phyloP scores from a whole-genome alignment of 495 filamentous ascomycete species.

The Penicilliopsis zonata region DNA sequence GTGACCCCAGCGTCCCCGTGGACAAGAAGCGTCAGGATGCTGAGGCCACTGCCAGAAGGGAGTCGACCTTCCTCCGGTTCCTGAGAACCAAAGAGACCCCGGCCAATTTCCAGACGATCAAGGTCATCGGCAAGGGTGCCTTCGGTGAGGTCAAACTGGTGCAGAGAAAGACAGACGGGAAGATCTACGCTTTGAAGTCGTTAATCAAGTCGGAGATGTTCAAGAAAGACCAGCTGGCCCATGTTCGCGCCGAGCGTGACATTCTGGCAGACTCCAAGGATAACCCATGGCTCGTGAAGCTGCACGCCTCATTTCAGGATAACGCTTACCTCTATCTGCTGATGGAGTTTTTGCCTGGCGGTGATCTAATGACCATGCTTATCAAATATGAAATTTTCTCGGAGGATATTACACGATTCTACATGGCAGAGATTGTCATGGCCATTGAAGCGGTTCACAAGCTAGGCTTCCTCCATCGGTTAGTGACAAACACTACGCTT shows the following conservation, averaged over 20 bases:
- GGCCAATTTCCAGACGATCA: constrained; percentile 86
- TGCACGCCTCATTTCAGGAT: constrained; percentile 97
- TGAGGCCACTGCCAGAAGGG: constrained; percentile 65
- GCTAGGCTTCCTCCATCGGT: constrained; percentile 98
- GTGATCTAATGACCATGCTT: constrained; percentile 99
- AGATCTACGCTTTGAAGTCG: constrained; percentile 97
- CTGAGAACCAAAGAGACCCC: constrained; percentile 84
- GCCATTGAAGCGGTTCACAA: constrained; percentile 98
- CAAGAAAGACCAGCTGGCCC: constrained; percentile 98
- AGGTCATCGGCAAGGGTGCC: constrained; percentile 97
- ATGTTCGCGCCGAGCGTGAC: constrained; percentile 95
- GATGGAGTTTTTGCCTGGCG: constrained; percentile 98
- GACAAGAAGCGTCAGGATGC: constrained; percentile 67
- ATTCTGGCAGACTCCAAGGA: constrained; percentile 92
- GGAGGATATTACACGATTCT: constrained; percentile 96
- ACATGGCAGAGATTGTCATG: constrained; percentile 96
- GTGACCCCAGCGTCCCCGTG: constrained; percentile 58
- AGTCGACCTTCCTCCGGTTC: constrained; percentile 88
- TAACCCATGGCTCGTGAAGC: constrained; percentile 97
- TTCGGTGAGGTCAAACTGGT: constrained; percentile 98
- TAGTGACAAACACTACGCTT: constrained; percentile 18
- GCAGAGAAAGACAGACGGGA: constrained; percentile 88
- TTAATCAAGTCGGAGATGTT: constrained; percentile 99
- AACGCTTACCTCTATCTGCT: constrained; percentile 91
- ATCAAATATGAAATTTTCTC: constrained; percentile 99